Evolutionary conservation across 2,329 filamentous ascomycete genomes (phyloP), one percentile per base, ranked within the genome.

Genomic region (Diaporthe sp.): DNA sequence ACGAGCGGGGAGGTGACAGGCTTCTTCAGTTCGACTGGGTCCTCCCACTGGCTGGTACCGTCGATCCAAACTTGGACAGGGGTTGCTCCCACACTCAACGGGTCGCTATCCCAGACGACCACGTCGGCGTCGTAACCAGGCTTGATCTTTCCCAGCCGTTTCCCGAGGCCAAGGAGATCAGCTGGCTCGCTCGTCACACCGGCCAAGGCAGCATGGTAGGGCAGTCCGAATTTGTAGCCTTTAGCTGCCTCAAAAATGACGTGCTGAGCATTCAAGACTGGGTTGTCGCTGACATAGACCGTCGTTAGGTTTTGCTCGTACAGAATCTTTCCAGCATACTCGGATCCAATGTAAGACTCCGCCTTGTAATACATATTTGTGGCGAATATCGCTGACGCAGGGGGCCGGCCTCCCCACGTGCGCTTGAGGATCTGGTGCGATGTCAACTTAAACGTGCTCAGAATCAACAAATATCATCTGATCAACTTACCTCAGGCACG

Each of bases 301-400:
- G 91, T 87, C 0, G 91, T 93, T 42, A 94, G 85, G 35, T 90
- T 91, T 73, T 89, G 87, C 30, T 93, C 91, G 77, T 91, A 91
- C 0, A 94, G 86, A 5, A 91, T 86, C 80, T 92, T 93, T 35
- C 92, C 92, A 2, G 92, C 92, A 75, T 89, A 89, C 80, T 93
- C 90, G 15, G 91, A 92, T 0, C 88, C 92, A 6, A 89, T 84
- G 77, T 92, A 93, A 0, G 91, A 85, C 82, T 94, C 92, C 1
- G 89, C 86, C 82, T 94, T 93, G 86, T 93, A 94, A 81, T 89
- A 92, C 90, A 93, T 93, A 80, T 92, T 93, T 79, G 94, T 92
- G 13, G 92, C 92, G 78, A 94, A 94, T 4, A 93, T 83, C n/a
- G 89, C 92, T 22, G 86, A 88, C 4, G 87, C 89, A n/a, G 88